Base-by-base conservation (phyloP, 768 basidiomycete species). In the Lactarius tabidus region DNA sequence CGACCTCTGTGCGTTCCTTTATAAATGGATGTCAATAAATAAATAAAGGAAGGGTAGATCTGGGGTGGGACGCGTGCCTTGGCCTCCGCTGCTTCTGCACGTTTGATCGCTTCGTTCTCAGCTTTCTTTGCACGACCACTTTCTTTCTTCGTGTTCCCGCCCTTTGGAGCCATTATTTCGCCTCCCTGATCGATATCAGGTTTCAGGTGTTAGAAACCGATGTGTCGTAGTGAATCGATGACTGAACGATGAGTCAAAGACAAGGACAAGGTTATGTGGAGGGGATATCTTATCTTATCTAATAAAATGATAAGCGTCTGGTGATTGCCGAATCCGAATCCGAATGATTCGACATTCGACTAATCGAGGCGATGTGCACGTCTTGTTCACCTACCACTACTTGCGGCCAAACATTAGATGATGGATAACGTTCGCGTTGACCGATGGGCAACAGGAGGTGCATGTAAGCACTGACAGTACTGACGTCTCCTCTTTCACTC, bases 81-180 rank as follows among this genome's bases (percentile, higher is more conserved):
- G 15, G 85, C 90, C 9, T 80, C 81, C 14, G 79, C 80, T 0
- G 81, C 86, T 5, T 79, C 81, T 7, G 82, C 84, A 67, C 84
- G 82, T 76, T 94, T 95, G 80, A 89, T 92, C 10, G 84, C 80
- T 73, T 93, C 91, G 73, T 93, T 95, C 73, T 95, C 91, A 29
- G 91, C 91, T 75, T 97, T 97, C 78, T 93, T 95, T 1, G 94
- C 89, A 60, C 90, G 77, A 5, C 95, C 94, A 51, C 85, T 77
- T 76, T 96, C 95, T 75, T 96, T 96, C 86, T 96, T 97, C 63
- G 91, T 81, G 80, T 94, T 96, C 70, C 82, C 85, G 67, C 88
- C 90, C 76, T 92, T 93, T 1, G 95, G 94, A 56, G 95, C 77
- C 95, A 95, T 95, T 20, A 4, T 41, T 35, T 7, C 56, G 17